Evolutionary conservation across 2,329 filamentous ascomycete species (phyloP), one percentile per base, ranked within the genome.

Genomic region (Didymellaceae sp.): DNA sequence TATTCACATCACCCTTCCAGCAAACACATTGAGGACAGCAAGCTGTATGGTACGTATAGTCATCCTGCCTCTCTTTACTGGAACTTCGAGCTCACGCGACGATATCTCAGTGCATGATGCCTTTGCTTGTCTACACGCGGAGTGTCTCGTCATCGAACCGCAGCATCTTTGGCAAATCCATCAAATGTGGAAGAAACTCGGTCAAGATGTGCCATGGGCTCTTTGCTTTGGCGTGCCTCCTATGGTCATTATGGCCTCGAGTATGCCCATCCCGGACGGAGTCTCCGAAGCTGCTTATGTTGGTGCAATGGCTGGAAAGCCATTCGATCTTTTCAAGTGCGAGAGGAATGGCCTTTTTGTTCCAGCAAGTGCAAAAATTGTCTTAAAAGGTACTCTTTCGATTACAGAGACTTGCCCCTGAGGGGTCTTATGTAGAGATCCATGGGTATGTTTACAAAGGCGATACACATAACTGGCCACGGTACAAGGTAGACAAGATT

Each of bases 391-490:
- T 2, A 76, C 72, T 0, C 54, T 78, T 11, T 82, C 78, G 0
- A 66, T 76, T 5, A 73, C 73, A 0, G 75, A 81, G 34, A 52
- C 58, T n/a, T 0, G 76, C 52, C 0, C 59, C 60, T 0, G 80
- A 82, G 45, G 80, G 79, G 0, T 80, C 80, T 0, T 82, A 82
- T 61, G 79, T 77, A 0, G 80, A 80, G 26, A 59, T 59, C 55
- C 55, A 61, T 33, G 77, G 76, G 5, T 76, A 79, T 54, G 35
- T 76, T 25, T 80, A 77, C 58, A 68, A 70, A 54, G 77, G 68
- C 2, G 76, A 79, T 14, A 61, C 56, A 0, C 73, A 75, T 33
- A 52, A 44, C 1, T 65, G 65, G 52, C 78, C 78, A 1, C 54
- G 70, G 13, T 80, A 75, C 62, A 77, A 58, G 2, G 78, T 81